Evolutionary conservation across 805 yeast species (phyloP), one percentile per base, ranked within the genome.

Genomic region (Ogataea ganodermae): DNA sequence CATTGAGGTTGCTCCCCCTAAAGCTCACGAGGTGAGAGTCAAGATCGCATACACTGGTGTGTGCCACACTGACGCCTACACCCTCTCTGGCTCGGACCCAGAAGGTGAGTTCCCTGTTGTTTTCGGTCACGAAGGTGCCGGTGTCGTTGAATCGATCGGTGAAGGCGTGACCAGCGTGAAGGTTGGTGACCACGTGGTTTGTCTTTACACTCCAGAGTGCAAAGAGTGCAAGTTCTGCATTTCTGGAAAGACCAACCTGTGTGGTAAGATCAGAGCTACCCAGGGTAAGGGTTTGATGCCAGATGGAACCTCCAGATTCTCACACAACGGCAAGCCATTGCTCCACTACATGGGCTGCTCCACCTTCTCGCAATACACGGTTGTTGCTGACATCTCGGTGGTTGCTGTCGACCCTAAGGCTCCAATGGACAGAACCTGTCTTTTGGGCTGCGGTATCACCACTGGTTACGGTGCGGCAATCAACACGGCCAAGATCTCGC

Each of bases 241-340:
- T 67, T 81, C 91, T 51, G 96, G 97, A 53, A 94, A 95, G 79
- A 92, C 99, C 65, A 94, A 94, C 74, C 79, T 94, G 67, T 94
- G 99, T 77, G 89, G 94, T 53, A 79, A 95, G 61, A 92, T 94
- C 59, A 84, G 99, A 73, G 96, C 89, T 46, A 95, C 99, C 48
- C 99, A 94, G 70, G 98, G 99, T 67, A 85, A 88, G 65, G 99
- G 99, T 68, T 86, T 92, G 49, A 87, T 94, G 97, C 99, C 99
- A 53, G 99, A 94, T 67, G 99, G 98, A 17, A 92, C 99, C 42
- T 70, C 87, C 37, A 83, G 99, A 70, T 92, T 94, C 76, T 81
- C 78, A 55, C 82, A 86, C 66, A 83, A 84, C 63, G 99, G 99
- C 57, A 79, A 94, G 73, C 79, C 83, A 36, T 70, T 94, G 46